Evolutionary conservation across 768 basidiomycete species (phyloP).

Genomic region (Termitomyces sp.): DNA sequence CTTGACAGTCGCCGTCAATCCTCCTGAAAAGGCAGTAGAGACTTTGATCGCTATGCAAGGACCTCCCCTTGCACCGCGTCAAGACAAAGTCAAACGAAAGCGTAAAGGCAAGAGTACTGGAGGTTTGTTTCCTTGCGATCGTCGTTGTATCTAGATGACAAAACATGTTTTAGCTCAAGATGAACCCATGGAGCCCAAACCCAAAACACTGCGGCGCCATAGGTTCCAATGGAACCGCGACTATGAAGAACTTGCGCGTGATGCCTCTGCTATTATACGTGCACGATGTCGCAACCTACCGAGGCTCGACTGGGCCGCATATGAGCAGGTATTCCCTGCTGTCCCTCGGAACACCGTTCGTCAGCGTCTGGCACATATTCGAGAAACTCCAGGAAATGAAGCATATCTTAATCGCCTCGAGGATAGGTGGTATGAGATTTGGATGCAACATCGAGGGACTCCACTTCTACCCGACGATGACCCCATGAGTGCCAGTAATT

Average conservation of each 20-base stretch:
- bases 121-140: slow-evolving; percentile 17
- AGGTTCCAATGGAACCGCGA: slow-evolving; percentile 84
- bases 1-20: slow-evolving; percentile 37
- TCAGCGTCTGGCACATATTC: slow-evolving; percentile 58
- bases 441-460: slow-evolving; percentile 69
- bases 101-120: slow-evolving; percentile 28
- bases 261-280: slow-evolving; percentile 78
- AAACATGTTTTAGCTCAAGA: neutral
- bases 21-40: slow-evolving; percentile 50
- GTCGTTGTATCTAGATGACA: neutral
- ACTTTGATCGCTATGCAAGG: slow-evolving; percentile 50
- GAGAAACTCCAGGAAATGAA: slow-evolving; percentile 61
- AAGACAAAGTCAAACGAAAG: slow-evolving; percentile 27
- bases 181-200: slow-evolving; percentile 15
- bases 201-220: slow-evolving; percentile 42
- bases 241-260: slow-evolving; percentile 85
- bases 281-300: slow-evolving; percentile 65
- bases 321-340: slow-evolving; percentile 77
- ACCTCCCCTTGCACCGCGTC: slow-evolving; percentile 30
- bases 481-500: slow-evolving; percentile 62
- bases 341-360: slow-evolving; percentile 73
- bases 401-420: slow-evolving; percentile 77
- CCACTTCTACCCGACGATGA: slow-evolving; percentile 68
- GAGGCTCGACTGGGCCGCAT: slow-evolving; percentile 66
- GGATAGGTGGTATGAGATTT: slow-evolving; percentile 77